A percentile compares a stretch with the other conserved stretches of the same genome.
These are phyloP conservation scores for Lodderomyces beijingensis DNA, from an alignment of 1,139 yeast genomes.

Conservation along the genomic window DNA sequence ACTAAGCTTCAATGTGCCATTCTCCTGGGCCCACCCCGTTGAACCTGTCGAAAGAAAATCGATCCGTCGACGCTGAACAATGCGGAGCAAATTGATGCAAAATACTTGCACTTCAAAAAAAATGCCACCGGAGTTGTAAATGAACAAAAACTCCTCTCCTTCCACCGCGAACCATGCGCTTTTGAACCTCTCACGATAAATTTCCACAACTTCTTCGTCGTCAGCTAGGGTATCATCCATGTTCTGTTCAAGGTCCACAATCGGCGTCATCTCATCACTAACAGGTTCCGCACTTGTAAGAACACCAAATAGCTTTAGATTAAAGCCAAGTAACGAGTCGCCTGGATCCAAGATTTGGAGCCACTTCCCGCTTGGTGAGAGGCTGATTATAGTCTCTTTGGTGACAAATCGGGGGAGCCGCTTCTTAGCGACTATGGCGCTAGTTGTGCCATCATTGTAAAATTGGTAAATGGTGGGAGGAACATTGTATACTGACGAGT, in stretches of 20 bases:
- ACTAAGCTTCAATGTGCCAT: too few relatives aligned
- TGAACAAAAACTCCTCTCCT: background rate
- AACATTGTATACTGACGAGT: slow-evolving; percentile 13
- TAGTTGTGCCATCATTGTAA: slow-evolving; percentile 30
- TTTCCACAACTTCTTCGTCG: background rate
- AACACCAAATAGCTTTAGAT: slow-evolving; percentile 24
- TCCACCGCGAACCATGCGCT: background rate
- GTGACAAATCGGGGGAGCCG: slow-evolving; percentile 18
- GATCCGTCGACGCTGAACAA: background rate
- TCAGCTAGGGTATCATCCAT: background rate
- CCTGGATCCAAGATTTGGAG: slow-evolving; percentile 23
- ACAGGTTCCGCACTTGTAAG: slow-evolving; percentile 17
- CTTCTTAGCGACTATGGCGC: slow-evolving; percentile 21
- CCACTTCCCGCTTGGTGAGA: slow-evolving; percentile 39
- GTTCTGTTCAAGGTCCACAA: slow-evolving; percentile 15
- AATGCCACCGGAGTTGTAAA: too few relatives aligned
- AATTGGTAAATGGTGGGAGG: slow-evolving; percentile 31
- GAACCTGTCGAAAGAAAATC: too few relatives aligned
- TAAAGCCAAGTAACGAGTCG: slow-evolving; percentile 27
- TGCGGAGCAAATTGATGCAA: background rate
- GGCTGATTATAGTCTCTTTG: slow-evolving; percentile 17
- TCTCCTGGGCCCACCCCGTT: background rate
- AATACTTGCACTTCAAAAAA: background rate
- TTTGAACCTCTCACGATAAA: background rate
- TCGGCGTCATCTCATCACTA: slow-evolving; percentile 10